A percentile compares a stretch with the other conserved stretches of the same genome.
These are phyloP conservation scores for Cicer bijugum DNA, from an alignment of 306 rosid genomes.

Conservation along the genomic window DNA sequence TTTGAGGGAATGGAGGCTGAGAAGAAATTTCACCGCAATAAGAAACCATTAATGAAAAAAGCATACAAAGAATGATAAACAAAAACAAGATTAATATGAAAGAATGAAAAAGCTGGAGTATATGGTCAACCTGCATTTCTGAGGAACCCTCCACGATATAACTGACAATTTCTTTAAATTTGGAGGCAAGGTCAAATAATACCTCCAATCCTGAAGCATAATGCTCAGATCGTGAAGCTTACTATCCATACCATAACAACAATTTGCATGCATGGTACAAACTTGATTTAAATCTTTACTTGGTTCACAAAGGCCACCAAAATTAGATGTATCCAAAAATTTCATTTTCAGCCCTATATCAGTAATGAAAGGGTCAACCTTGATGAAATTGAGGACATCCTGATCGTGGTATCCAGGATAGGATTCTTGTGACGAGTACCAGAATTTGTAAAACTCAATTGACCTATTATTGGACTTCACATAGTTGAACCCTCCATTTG, in stretches of 20 bases:
- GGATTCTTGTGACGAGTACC: slow-evolving; percentile 72
- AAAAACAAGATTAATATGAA: slow-evolving; percentile 25
- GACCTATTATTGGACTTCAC: slow-evolving; percentile 86
- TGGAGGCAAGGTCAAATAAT: slow-evolving; percentile 70
- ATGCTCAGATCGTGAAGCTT: slow-evolving; percentile 84
- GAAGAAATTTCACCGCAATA: slow-evolving; percentile 34
- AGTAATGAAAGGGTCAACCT: slow-evolving; percentile 62
- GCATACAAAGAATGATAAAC: slow-evolving; percentile 18
- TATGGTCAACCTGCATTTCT: slow-evolving; percentile 69
- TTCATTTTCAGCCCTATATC: slow-evolving; percentile 69
- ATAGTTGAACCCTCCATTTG: slow-evolving; percentile 90
- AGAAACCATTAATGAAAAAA: slow-evolving; percentile 26
- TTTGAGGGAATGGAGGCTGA: slow-evolving; percentile 62
- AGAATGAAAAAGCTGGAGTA: slow-evolving; percentile 21
- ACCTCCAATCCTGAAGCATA: slow-evolving; percentile 87
- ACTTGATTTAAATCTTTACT: slow-evolving; percentile 89
- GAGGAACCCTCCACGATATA: slow-evolving; percentile 85
- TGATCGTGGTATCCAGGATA: slow-evolving; percentile 93
- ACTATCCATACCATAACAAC: slow-evolving; percentile 79
- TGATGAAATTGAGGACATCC: slow-evolving; percentile 91
- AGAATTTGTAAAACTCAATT: slow-evolving; percentile 76
- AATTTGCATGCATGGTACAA: slow-evolving; percentile 97
- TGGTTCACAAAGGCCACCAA: slow-evolving; percentile 96
- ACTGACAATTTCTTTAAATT: slow-evolving; percentile 58
- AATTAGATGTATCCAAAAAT: slow-evolving; percentile 89